Conservation (phyloP, 2,329 filamentous ascomycete species). For the Claviceps maximensis region DNA sequence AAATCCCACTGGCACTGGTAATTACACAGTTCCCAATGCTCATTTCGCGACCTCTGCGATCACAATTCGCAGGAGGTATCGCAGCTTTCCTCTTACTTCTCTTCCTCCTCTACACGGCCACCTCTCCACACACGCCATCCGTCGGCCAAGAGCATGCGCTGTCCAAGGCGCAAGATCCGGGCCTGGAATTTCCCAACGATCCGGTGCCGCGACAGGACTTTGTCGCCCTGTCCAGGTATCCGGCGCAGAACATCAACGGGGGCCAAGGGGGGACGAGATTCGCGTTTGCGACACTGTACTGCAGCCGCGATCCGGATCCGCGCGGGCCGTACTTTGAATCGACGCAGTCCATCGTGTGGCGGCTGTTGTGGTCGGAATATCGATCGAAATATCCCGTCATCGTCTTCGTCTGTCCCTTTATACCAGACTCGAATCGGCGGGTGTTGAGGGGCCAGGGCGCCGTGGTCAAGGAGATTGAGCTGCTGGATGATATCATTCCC, state of each 20-base stretch:
- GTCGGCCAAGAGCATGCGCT: not conserved
- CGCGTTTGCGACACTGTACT: slow-evolving; percentile 1
- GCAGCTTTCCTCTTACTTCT: not conserved
- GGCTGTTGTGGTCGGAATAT: slow-evolving; percentile 1
- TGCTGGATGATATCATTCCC: not conserved
- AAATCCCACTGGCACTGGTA: not conserved
- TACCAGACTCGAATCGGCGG: not conserved
- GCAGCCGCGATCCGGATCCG: slow-evolving; percentile 1
- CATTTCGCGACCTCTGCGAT: not conserved
- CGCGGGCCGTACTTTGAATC: not conserved
- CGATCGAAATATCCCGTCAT: slow-evolving; percentile 1
- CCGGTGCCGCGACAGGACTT: slow-evolving; percentile 1
- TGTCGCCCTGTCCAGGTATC: not conserved
- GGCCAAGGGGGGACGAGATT: not conserved
- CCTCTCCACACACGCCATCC: not conserved
- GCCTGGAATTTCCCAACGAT: slow-evolving; percentile 1
- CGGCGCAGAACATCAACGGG: slow-evolving; percentile 1
- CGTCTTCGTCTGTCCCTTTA: slow-evolving; percentile 3
- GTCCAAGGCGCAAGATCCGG: not conserved
- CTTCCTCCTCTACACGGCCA: not conserved
- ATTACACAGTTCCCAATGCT: not conserved
- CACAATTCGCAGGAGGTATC: not conserved
- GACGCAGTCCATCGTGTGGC: slow-evolving; percentile 2
- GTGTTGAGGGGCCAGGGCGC: slow-evolving; percentile 1
- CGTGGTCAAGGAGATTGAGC: slow-evolving; percentile 1